Conservation (phyloP, 352 stramenopile genomes). For the Phytophthora hibernalis region DNA sequence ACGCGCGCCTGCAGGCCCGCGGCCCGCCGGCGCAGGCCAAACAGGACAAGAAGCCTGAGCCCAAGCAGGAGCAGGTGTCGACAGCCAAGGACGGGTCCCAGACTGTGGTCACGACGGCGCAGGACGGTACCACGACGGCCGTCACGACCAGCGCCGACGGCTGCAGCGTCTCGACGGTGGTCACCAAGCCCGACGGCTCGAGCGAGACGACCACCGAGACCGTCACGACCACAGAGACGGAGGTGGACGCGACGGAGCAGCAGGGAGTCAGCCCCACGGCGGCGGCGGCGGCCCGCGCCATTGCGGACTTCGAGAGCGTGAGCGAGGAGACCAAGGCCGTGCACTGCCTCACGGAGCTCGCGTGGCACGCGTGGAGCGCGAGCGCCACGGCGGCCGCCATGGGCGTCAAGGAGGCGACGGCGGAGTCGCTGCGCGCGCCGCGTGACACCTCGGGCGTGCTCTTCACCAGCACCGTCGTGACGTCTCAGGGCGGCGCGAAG, state of each 20-base stretch:
- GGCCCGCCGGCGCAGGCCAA: constrained; percentile 11
- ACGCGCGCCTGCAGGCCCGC: constrained; percentile 27
- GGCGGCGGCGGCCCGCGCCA: constrained; percentile 20
- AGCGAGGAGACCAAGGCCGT: constrained; percentile 35
- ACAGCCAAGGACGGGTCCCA: constrained; percentile 22
- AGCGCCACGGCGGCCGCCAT: constrained; percentile 38
- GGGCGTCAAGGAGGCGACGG: constrained; percentile 28
- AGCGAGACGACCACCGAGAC: constrained; percentile 40
- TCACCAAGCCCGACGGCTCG: constrained; percentile 34
- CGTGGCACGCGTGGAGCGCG: constrained; percentile 41
- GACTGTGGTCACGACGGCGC: constrained; percentile 23
- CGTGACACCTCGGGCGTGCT: constrained; percentile 35
- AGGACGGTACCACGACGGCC: constrained; percentile 35
- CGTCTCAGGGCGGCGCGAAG: constrained; percentile 9
- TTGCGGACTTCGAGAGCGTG: constrained; percentile 45
- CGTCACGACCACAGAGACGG: constrained; percentile 33
- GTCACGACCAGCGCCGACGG: constrained; percentile 43
- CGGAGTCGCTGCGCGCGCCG: constrained; percentile 18
- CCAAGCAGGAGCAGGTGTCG: constrained; percentile 16
- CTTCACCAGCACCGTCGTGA: constrained; percentile 40
- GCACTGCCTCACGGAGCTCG: constrained; percentile 33
- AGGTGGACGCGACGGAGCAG: constrained; percentile 22
- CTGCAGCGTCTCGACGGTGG: constrained; percentile 32
- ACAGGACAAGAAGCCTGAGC: constrained; percentile 14
- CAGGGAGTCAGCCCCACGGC: constrained; percentile 28